phyloP scores from a whole-genome alignment of 768 basidiomycete genomes.

The Leccinum subgranulosum region DNA sequence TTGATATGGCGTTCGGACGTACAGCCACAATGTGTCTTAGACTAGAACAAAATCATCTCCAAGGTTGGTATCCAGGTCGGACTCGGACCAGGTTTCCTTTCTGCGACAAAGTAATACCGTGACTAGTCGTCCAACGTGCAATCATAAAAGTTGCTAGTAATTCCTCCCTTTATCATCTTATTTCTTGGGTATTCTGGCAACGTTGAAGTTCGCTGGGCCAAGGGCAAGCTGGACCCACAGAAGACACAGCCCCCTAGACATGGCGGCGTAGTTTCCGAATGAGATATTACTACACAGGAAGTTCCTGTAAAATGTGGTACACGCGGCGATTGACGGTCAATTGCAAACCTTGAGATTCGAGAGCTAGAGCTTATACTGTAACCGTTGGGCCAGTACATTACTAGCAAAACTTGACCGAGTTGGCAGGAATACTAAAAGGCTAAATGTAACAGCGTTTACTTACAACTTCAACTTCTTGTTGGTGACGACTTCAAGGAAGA shows the following conservation, averaged over 20 bases:
- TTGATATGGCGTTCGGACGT: neutral
- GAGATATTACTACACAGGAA: neutral
- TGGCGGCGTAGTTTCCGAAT: neutral
- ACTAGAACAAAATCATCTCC: neutral
- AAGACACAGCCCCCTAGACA: neutral
- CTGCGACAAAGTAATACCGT: neutral
- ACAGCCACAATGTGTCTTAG: neutral
- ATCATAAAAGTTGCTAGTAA: no score
- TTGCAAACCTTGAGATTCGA: neutral
- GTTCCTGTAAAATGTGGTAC: neutral
- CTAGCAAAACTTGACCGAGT: no score
- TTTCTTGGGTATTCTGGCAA: neutral
- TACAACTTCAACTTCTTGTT: no score
- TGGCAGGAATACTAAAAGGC: no score
- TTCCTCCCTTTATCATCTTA: no score
- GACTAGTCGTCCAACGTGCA: neutral
- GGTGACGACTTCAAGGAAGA: no score
- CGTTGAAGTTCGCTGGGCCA: neutral
- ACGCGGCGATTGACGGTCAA: neutral
- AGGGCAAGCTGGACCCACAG: neutral
- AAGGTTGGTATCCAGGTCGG: neutral
- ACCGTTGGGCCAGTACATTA: no score
- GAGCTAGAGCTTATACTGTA: no score
- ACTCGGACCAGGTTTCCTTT: neutral
- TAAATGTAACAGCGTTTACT: no score